Base-by-base conservation (phyloP, 2,329 filamentous ascomycete species). In the Exophiala mesophila region DNA sequence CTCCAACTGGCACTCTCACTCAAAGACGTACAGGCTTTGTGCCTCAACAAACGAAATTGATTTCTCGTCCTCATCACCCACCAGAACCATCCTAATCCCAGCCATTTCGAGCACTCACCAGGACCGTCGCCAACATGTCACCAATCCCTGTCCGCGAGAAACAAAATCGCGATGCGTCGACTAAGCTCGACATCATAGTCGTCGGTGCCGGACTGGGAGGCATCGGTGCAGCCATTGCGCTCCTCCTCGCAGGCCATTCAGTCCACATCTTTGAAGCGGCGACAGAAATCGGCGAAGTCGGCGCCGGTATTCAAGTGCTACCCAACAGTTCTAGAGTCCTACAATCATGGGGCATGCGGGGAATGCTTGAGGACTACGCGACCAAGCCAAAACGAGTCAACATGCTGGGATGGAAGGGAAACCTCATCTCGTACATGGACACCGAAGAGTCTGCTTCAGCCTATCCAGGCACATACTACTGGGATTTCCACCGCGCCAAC, bases 401-500 rank as follows among this genome's bases (percentile, higher is more conserved):
- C 36, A 36, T 44, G 18, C 41, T 43, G 12, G 36, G 34, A n/a
- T 42, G 44, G 37, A 47, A 48, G 24, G 46, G 46, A 5, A 42
- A 49, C 15, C 9, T 49, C 17, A 44, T 44, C 17, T 40, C 41
- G 9, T 37, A 30, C 15, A 9, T 47, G 9, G 18, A 36, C 23
- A 28, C 23, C 3, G 17, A 26, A 7, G 39, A 35, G 13, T 18
- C 13, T 4, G 38, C 55, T 2, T 57, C 54, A 3, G 52, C 54
- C 18, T 50, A 53, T 33, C 60, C 57, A 35, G 57, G 56, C 4
- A 50, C 53, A 2, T 69, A 68, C 1, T 70, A 71, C 45, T 66
- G 68, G 53, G 68, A 72, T 39, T 58, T 73, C n/a, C 71, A 75
- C 55, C 65, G 72, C 15, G 70, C 70, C 26, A 68, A 73, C 50